Base-by-base conservation (phyloP, 768 basidiomycete genomes). In the Rhizopogon salebrosus region DNA sequence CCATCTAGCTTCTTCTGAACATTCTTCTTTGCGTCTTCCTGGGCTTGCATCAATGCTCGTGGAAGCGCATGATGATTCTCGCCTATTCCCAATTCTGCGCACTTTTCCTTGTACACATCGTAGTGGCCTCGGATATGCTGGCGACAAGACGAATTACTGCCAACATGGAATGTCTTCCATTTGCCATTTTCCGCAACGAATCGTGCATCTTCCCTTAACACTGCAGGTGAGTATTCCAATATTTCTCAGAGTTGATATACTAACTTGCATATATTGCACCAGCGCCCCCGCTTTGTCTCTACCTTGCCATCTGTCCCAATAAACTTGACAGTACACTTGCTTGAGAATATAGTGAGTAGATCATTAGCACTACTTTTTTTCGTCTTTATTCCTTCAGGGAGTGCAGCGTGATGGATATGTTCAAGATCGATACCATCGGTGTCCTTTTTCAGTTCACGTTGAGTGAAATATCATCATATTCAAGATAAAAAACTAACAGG, bases 251-350 rank as follows among this genome's bases (percentile, higher is more conserved):
- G 13, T 49, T 26, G 22, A 18, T 26, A 39, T 31, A 37, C 52
- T 46, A 10, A 53, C 43, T 36, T 36, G 43, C 52, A 53, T 27
- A 49, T 26, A 18, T 53, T 53, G 37, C 43, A 53, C 52, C 51
- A 52, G 27, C 29, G 27, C 5, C 51, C 41, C 20, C 6, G 1
- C 20, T 31, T 16, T 34, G 27, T 52, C 34, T 52, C 34, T 3
- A 31, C 22, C 23, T 18, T 42, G 3, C 51, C 40, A 23, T 52
- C 41, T 18, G 16, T 9, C 13, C 35, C 31, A n/a, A 16, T 24
- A 22, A 52, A 52, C 41, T 42, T 52, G n/a, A 52, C 51, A 3
- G 29, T 41, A 34, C 51, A 52, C 3, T 3, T 8, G 6, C 35
- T 22, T 4, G 41, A 52, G 34, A 52, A 52, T 11, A 52, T 34